Evolutionary conservation across 225 moss, liverwort and hornwort species (phyloP).

Genomic region (Anthoceros angustus): DNA sequence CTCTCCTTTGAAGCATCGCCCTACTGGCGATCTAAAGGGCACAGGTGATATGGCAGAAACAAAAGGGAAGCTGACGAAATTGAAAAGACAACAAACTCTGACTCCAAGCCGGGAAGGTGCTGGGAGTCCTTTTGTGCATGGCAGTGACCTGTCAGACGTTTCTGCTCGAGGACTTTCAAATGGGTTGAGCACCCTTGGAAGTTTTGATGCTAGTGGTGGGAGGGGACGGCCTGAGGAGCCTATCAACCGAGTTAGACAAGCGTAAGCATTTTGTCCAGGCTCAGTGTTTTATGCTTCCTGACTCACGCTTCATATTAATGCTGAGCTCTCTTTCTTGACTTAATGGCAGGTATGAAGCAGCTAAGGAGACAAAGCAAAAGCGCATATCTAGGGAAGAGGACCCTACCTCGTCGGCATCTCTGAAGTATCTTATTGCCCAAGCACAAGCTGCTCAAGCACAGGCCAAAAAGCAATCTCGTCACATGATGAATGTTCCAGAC

Average conservation of each 20-base stretch:
- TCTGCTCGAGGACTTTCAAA: background rate
- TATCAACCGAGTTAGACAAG: conserved; percentile 29
- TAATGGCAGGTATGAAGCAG: conserved; percentile 62
- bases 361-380: conserved; percentile 85
- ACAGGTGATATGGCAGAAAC: background rate
- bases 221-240: conserved; percentile 8
- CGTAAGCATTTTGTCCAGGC: conserved; percentile 17
- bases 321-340: background rate
- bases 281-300: background rate
- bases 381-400: conserved; percentile 62
- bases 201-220: background rate
- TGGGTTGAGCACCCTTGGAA: background rate
- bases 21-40: background rate
- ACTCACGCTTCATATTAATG: background rate
- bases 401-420: conserved; percentile 50
- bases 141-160: background rate
- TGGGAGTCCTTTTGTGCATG: background rate
- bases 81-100: background rate
- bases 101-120: background rate
- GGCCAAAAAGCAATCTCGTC: conserved; percentile 80
- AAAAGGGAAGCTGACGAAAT: background rate
- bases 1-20: background rate
- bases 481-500: conserved; percentile 6
- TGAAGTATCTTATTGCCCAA: conserved; percentile 97
- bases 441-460: conserved; percentile 26